phyloP scores from a whole-genome alignment of 1,139 yeast genomes.

The Geotrichum europaeum region DNA sequence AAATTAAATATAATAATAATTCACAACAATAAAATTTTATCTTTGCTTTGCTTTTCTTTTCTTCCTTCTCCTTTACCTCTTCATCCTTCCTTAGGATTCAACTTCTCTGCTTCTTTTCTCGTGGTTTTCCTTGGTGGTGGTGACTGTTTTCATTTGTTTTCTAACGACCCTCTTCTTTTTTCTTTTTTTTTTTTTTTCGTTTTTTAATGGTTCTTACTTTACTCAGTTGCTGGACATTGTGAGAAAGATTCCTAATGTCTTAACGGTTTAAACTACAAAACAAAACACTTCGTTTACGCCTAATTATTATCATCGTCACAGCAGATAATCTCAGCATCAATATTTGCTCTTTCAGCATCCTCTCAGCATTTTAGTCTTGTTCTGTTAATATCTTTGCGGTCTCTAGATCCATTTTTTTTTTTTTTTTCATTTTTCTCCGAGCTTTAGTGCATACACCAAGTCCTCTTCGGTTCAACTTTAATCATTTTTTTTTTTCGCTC shows the following conservation, averaged over 20 bases:
- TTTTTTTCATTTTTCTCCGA: not conserved
- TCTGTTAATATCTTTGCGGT: not conserved
- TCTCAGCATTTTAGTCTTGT: not conserved
- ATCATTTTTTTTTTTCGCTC: not conserved
- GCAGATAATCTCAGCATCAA: not conserved
- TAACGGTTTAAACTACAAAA: not conserved
- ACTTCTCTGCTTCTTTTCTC: not conserved
- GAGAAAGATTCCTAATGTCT: not conserved
- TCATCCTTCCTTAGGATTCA: not conserved
- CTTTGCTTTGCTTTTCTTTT: not conserved
- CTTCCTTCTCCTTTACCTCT: not conserved
- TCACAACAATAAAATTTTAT: no score
- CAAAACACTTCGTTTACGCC: not conserved
- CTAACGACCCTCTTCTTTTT: not conserved
- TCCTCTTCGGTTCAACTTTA: not conserved
- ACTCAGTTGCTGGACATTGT: not conserved
- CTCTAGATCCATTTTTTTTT: not conserved
- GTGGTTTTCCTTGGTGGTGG: not conserved
- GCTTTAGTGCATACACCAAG: not conserved
- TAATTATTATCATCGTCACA: not conserved
- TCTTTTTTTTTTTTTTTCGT: no score
- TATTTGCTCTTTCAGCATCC: not conserved
- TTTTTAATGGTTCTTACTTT: not conserved
- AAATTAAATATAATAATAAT: no score
- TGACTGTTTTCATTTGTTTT: not conserved